A percentile compares a stretch with the other conserved stretches of the same genome.
These are phyloP conservation scores for Rhizoclosmatium globosum DNA, from an alignment of 192 early-diverging fungal genomes.

Conservation along the genomic window DNA sequence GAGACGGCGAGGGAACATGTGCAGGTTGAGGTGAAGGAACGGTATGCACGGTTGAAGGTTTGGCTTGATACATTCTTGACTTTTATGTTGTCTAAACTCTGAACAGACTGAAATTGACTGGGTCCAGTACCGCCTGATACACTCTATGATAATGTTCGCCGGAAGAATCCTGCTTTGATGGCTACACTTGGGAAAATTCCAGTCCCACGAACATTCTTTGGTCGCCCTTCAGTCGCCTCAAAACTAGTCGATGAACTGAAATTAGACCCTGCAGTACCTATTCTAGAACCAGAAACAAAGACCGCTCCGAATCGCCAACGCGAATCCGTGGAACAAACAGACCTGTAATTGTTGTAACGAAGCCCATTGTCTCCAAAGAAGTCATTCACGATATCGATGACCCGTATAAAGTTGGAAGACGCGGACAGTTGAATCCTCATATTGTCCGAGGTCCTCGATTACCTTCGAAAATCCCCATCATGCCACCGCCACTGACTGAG, in stretches of 20 bases:
- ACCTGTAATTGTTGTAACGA: background rate
- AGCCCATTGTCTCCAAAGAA: background rate
- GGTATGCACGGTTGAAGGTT: slow-evolving; percentile 36
- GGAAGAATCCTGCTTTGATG: slow-evolving; percentile 28
- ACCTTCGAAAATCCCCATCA: background rate
- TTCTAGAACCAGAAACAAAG: background rate
- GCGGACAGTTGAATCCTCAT: background rate
- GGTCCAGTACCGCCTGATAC: slow-evolving; percentile 21
- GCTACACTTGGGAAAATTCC: slow-evolving; percentile 14
- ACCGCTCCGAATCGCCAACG: background rate
- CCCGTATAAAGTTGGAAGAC: background rate
- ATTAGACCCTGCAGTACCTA: background rate
- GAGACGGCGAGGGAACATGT: slow-evolving; percentile 34
- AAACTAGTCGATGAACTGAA: background rate
- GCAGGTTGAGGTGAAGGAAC: slow-evolving; percentile 31
- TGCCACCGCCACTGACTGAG: background rate
- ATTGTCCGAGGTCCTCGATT: background rate
- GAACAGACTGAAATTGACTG: slow-evolving; percentile 32
- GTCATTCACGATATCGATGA: background rate
- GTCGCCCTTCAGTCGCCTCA: background rate
- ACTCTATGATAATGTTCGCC: slow-evolving; percentile 28
- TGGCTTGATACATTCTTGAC: slow-evolving; percentile 4
- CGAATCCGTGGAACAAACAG: background rate
- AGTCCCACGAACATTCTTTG: slow-evolving; percentile 20
- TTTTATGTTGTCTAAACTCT: background rate